Base-by-base conservation (phyloP, 805 yeast species). In the Candida chilensis region DNA sequence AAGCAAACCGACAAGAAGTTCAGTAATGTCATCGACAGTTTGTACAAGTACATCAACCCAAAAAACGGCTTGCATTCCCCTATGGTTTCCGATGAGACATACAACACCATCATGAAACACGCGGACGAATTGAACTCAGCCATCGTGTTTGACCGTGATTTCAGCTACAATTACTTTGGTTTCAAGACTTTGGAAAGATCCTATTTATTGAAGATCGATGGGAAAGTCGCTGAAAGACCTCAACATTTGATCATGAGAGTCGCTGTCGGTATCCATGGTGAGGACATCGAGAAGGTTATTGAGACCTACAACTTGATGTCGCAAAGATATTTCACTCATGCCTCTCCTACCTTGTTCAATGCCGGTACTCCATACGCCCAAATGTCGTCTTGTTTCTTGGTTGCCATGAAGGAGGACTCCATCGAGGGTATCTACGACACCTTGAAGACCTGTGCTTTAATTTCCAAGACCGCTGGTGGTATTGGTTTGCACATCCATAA, bases 401-500 rank as follows among this genome's bases (percentile, higher is more conserved):
- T 90, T 27, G 90, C 90, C 19, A 86, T 85, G 88, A 77, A 80
- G 47, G 95, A 83, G 28, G 98, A 90, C 56, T 88, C 96, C 4
- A 86, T 90, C 37, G 96, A 90, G 39, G 97, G 96, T 21, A 90
- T 90, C 30, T 90, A 84, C 50, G 84, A 83, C 37, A 86, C 97
- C 10, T 67, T 90, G 32, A 82, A 88, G 56, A 78, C 80, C 38
- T 71, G 92, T 44, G 96, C 98, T 9, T 61, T 86, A 46, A 88
- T 90, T 30, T 86, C 95, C 30, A 90, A 90, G 60, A 74, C 92
- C 20, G 90, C 97, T 8, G 98, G 98, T 38, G 98, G 98, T 35
- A 77, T 90, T 38, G 98, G 98, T 20, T 57, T 90, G 31, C 94
- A 87, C 51, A 73, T 86, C 30, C 87, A 83, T 50, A 83, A 88